Base-by-base conservation (phyloP, 805 yeast species). In the Cyberlindnera subsufficiens region DNA sequence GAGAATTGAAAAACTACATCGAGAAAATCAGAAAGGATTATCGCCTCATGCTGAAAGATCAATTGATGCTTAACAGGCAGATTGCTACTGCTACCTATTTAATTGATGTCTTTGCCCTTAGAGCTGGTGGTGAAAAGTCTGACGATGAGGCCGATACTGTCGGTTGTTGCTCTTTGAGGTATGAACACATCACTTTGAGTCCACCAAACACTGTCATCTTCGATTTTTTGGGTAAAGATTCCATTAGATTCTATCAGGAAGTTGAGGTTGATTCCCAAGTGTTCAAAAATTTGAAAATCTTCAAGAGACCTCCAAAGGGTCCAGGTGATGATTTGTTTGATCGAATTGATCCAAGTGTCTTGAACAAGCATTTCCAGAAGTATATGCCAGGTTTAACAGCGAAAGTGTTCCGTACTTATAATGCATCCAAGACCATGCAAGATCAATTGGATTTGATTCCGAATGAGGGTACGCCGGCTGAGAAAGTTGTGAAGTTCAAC, bases 141-240 rank as follows among this genome's bases (percentile, higher is more conserved):
- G 98, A 91, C 3, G 98, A 91, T 53, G 97, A 90, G 60, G 98
- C 98, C 3, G 98, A 91, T 61, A 91, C 98, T 1, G 98, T 91
- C 36, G 98, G 98, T 36, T 91, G 98, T 65, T 91, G 98, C 66
- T 90, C 97, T 1, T 73, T 91, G 52, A 71, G 98, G 56, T 90
- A 69, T 58, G 98, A 90, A 61, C 98, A 90, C 64, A 76, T 91
- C 35, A 82, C 90, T 1, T 70, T 91, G 45, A 77, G 77, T 52
- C 96, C 96, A 3, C 96, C 96, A 8, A 79, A 78, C 52, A 83
- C 74, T 5, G 96, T 91, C 14, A 75, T 84, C 9, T 89, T 90
- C 67, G 98, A 90, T 63, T 90, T 90, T 61, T 70, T 91, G 50
- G 98, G 98, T 82, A 90, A 90, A 59, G 97, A 91, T 67, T 87